Conservation (phyloP, 352 stramenopile genomes). For the Bremia lactucae region DNA sequence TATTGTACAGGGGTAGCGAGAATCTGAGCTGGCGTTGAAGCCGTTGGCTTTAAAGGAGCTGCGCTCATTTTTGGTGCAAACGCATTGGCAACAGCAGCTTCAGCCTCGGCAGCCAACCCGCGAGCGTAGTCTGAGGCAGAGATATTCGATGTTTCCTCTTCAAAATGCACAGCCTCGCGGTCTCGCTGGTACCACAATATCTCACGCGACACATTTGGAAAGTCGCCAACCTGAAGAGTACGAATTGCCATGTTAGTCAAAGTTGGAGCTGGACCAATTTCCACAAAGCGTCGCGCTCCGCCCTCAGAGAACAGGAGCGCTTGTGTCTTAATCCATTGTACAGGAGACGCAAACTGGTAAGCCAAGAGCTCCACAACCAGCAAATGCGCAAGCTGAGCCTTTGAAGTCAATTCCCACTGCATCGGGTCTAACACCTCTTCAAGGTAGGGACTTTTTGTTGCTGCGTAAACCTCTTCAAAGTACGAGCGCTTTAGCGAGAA, state of each 20-base stretch:
- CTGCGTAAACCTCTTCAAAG: constrained; percentile 58
- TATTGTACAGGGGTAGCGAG: constrained; percentile 13
- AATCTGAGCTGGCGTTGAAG: constrained; percentile 24
- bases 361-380: constrained; percentile 80
- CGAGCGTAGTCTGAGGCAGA: constrained; percentile 59
- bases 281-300: constrained; percentile 59
- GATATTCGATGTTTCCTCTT: constrained; percentile 48
- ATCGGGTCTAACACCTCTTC: constrained; percentile 52
- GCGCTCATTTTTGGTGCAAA: too few species aligned
- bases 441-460: constrained; percentile 62
- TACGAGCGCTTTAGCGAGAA: constrained; percentile 74
- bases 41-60: too few species aligned
- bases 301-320: constrained; percentile 52
- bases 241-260: constrained; percentile 79
- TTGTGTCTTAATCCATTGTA: constrained; percentile 87
- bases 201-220: constrained; percentile 39
- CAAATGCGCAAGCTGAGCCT: constrained; percentile 56
- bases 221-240: constrained; percentile 62
- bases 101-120: constrained; percentile 8
- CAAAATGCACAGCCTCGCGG: constrained; percentile 69
- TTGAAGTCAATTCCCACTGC: constrained; percentile 60
- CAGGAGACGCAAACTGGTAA: constrained; percentile 84
- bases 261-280: constrained; percentile 75
- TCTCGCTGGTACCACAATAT: constrained; percentile 83
- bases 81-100: constrained; percentile 38